These are phyloP conservation scores for Butyriboletus loyo DNA, from an alignment of 768 basidiomycete genomes.

Conservation along the genomic window DNA sequence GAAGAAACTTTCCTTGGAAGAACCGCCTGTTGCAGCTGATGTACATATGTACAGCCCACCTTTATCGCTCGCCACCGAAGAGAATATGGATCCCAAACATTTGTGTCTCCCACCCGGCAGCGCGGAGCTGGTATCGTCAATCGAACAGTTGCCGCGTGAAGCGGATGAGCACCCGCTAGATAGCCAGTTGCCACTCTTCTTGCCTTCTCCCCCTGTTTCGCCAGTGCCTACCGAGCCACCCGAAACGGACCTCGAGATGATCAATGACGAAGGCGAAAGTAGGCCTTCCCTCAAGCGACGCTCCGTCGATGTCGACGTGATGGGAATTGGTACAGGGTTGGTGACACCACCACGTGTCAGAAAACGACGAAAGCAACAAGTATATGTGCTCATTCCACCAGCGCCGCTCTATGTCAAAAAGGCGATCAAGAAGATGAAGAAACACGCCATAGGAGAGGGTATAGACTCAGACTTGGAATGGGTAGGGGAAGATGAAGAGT, in stretches of 20 bases:
- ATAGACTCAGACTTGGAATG: constrained; percentile 17
- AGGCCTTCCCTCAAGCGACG: constrained; percentile 21
- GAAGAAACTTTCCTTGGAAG: constrained; percentile 22
- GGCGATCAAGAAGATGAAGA: constrained; percentile 19
- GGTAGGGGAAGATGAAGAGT: constrained; percentile 24
- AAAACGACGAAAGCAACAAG: constrained; percentile 26
- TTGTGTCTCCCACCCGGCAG: constrained; percentile 2
- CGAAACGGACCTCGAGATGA: constrained; percentile 20
- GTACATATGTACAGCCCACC: constrained; percentile 22
- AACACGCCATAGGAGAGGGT: constrained; percentile 9
- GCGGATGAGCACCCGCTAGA: constrained; percentile 5
- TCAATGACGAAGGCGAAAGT: constrained; percentile 3
- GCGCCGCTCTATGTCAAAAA: constrained; percentile 22
- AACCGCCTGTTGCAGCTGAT: constrained; percentile 8
- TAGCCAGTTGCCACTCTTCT: constrained; percentile 42
- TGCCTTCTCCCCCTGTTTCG: constrained; percentile 45
- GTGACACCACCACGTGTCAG: constrained; percentile 3
- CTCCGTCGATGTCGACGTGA: constrained; percentile 12
- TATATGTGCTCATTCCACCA: constrained; percentile 30
- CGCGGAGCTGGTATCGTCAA: constrained; percentile 1
- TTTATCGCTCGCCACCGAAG: constrained; percentile 6
- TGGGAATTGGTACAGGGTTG: constrained; percentile 2
- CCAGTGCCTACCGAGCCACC: constrained; percentile 23
- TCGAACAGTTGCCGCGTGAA: constrained; percentile 11
- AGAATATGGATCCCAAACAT: constrained; percentile 8